phyloP scores from a whole-genome alignment of 139 green algal genomes.

The Chlamydomonas urium region DNA sequence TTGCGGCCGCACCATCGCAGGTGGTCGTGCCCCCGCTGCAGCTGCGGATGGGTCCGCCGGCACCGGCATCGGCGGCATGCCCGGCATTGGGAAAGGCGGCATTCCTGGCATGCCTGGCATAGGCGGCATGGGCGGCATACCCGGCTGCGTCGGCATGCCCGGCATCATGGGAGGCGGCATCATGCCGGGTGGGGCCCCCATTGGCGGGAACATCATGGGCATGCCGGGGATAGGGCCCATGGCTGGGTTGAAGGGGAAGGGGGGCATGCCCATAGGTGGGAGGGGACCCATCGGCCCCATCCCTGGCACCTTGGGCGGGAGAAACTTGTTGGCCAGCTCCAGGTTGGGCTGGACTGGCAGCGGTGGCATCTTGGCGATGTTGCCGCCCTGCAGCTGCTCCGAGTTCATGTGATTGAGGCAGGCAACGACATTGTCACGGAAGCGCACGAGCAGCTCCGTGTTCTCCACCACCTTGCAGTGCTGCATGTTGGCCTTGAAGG shows the following conservation, averaged over 20 bases:
- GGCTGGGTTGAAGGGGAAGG: constrained; percentile 12
- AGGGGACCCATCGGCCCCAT: constrained; percentile 2
- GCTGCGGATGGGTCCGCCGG: neutral
- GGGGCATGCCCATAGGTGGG: neutral
- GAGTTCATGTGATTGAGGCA: constrained; percentile 66
- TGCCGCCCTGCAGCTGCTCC: constrained; percentile 62
- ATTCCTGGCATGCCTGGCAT: no score
- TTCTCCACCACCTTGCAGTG: constrained; percentile 74
- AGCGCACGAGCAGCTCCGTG: constrained; percentile 71
- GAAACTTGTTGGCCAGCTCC: constrained; percentile 60
- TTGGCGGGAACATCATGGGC: constrained; percentile 10
- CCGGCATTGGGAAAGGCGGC: constrained; percentile 13
- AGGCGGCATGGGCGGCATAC: neutral
- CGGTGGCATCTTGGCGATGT: constrained; percentile 80
- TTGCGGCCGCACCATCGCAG: no score
- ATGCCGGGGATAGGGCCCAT: constrained; percentile 8
- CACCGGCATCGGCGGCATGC: constrained; percentile 5
- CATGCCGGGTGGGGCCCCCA: constrained; percentile 17
- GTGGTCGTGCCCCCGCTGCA: no score
- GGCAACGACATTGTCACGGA: constrained; percentile 79
- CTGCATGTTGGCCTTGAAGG: constrained; percentile 59
- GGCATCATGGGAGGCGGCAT: constrained; percentile 19
- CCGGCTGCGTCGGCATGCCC: neutral
- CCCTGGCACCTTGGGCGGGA: constrained; percentile 33
- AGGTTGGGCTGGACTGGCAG: constrained; percentile 75